phyloP scores from a whole-genome alignment of 2,329 filamentous ascomycete genomes.

The Lasiodiplodia citricola region DNA sequence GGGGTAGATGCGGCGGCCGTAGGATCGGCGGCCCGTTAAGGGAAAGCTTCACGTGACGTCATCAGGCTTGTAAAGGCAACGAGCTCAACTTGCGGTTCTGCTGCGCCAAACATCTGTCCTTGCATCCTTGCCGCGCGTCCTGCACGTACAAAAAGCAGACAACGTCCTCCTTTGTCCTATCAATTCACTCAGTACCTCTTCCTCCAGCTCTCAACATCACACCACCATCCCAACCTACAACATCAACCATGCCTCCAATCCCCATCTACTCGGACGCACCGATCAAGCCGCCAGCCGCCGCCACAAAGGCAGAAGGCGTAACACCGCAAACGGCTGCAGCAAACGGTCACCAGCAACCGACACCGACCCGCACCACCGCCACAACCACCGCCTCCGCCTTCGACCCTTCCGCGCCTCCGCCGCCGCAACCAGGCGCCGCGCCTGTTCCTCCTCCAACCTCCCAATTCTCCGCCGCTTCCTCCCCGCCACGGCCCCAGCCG shows the following conservation, averaged over 20 bases:
- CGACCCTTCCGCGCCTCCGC: conserved; percentile 34
- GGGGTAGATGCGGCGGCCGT: not conserved
- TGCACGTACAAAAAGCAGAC: conserved; percentile 4
- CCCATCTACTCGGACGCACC: conserved; percentile 54
- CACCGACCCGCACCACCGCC: conserved; percentile 44
- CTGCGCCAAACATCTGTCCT: conserved; percentile 7
- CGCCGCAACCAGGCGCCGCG: conserved; percentile 41
- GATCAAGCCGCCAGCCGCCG: conserved; percentile 43
- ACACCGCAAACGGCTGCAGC: conserved; percentile 38
- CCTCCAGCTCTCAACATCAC: not conserved
- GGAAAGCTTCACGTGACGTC: conserved; percentile 26
- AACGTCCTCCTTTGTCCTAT: not conserved
- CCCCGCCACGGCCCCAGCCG: conserved; percentile 48
- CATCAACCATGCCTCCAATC: conserved; percentile 51
- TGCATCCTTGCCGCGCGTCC: not conserved
- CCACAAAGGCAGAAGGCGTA: conserved; percentile 29
- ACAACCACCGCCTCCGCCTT: conserved; percentile 36
- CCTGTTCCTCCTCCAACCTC: conserved; percentile 26
- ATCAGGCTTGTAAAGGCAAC: conserved; percentile 18
- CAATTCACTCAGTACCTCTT: not conserved
- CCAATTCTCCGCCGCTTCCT: not conserved
- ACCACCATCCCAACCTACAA: not conserved
- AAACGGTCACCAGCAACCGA: conserved; percentile 40
- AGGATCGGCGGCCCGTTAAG: not conserved
- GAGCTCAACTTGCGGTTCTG: conserved; percentile 10